Conservation (phyloP, 2,329 filamentous ascomycete species). For the Claviceps citrina region DNA sequence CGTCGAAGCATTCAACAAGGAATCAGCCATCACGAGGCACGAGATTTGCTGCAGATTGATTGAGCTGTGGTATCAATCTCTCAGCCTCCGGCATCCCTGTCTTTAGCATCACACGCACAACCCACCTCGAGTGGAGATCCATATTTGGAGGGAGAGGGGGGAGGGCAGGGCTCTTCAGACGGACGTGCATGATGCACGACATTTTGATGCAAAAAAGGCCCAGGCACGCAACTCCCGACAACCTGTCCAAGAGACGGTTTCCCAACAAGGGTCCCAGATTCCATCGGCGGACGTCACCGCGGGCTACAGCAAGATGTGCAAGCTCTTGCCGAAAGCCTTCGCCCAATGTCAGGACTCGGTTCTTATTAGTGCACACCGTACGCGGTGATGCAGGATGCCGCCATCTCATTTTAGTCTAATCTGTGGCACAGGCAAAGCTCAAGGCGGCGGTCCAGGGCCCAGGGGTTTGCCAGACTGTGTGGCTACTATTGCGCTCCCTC, state of each 20-base stretch:
- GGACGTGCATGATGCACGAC: background rate
- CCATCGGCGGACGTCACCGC: background rate
- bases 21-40: too few species aligned
- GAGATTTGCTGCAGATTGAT: too few species aligned
- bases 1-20: too few species aligned
- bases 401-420: slow-evolving; percentile 2
- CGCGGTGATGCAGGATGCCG: slow-evolving; percentile 6
- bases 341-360: background rate
- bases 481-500: too few species aligned
- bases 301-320: background rate
- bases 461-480: background rate
- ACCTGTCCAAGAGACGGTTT: background rate
- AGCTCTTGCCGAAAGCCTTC: background rate
- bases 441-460: slow-evolving; percentile 1
- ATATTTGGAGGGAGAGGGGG: background rate
- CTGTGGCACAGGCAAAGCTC: slow-evolving; percentile 1
- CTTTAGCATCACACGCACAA: background rate
- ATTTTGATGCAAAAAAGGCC: background rate
- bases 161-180: background rate
- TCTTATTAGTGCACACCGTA: too few species aligned
- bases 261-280: background rate
- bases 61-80: background rate
- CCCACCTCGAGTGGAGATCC: background rate
- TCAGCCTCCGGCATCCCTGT: background rate
- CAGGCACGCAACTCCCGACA: too few species aligned